These are phyloP conservation scores for Danielia oregonensis DNA, from an alignment of 805 yeast genomes.

Conservation along the genomic window DNA sequence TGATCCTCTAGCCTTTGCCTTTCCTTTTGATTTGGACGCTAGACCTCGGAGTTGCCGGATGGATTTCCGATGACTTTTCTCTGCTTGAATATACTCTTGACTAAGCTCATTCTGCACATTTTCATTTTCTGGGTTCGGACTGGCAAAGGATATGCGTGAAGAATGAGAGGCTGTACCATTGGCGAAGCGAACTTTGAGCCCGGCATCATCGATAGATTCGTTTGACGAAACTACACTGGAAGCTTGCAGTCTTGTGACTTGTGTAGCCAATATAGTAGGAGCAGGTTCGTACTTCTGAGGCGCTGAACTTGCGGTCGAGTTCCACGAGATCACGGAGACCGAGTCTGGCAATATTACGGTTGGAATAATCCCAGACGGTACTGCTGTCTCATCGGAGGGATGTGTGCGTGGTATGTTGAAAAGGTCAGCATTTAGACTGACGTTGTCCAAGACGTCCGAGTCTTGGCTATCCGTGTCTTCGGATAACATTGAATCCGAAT, in stretches of 20 bases:
- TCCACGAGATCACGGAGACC: no score
- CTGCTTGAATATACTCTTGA: slow-evolving; percentile 11
- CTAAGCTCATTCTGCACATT: slow-evolving; percentile 5
- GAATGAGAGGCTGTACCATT: not conserved
- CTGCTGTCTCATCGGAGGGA: no score
- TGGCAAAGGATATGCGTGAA: slow-evolving; percentile 8
- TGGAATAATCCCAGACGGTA: no score
- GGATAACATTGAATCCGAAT: not conserved
- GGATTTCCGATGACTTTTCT: slow-evolving; percentile 14
- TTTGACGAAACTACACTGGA: not conserved
- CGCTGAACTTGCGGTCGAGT: not conserved
- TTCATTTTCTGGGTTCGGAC: slow-evolving; percentile 23
- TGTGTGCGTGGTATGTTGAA: no score
- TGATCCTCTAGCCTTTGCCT: slow-evolving; percentile 14
- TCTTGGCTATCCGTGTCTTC: not conserved
- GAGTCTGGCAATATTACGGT: no score
- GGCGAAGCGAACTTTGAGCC: not conserved
- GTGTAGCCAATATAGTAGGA: not conserved
- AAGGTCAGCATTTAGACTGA: not conserved
- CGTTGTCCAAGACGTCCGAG: not conserved
- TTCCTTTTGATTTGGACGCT: slow-evolving; percentile 23
- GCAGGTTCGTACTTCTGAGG: not conserved
- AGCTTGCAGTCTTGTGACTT: not conserved
- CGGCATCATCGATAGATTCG: not conserved
- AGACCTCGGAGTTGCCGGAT: slow-evolving; percentile 20